phyloP scores from a whole-genome alignment of 2,329 filamentous ascomycete species.

The Fusarium sp. region DNA sequence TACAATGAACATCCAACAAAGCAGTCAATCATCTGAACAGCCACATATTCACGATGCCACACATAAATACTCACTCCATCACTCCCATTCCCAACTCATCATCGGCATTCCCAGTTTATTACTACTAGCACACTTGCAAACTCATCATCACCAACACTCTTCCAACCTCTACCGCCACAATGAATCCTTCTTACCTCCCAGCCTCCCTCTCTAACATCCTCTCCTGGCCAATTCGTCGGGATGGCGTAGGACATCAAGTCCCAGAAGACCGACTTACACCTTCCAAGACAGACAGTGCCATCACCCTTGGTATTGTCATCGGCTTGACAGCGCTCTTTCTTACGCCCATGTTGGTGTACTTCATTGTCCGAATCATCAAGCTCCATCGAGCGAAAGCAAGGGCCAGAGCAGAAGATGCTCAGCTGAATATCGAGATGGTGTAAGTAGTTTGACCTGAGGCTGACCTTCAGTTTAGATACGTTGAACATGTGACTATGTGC shows the following conservation, averaged over 20 bases:
- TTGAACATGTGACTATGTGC: neutral
- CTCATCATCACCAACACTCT: neutral
- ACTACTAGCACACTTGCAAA: neutral
- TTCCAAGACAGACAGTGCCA: neutral
- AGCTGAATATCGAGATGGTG: neutral
- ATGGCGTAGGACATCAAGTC: neutral
- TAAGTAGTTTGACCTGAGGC: too few species aligned
- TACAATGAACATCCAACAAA: neutral
- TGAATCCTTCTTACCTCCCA: constrained; percentile 5
- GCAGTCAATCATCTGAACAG: neutral
- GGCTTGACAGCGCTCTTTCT: constrained; percentile 14
- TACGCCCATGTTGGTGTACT: constrained; percentile 9
- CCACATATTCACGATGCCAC: neutral
- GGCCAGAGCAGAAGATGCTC: neutral
- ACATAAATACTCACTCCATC: neutral
- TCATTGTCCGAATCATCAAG: neutral
- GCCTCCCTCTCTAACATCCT: neutral
- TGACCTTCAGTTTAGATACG: too few species aligned
- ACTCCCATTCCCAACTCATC: neutral
- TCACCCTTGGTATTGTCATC: constrained; percentile 5
- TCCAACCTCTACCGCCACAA: too few species aligned
- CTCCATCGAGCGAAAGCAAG: neutral
- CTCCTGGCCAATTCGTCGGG: constrained; percentile 13
- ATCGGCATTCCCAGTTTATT: neutral
- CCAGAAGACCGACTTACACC: neutral